A percentile compares a stretch with the other conserved stretches of the same genome.
Evolutionary conservation across 805 yeast species (phyloP).

Genomic region (Pichia rugopelliculosa): DNA sequence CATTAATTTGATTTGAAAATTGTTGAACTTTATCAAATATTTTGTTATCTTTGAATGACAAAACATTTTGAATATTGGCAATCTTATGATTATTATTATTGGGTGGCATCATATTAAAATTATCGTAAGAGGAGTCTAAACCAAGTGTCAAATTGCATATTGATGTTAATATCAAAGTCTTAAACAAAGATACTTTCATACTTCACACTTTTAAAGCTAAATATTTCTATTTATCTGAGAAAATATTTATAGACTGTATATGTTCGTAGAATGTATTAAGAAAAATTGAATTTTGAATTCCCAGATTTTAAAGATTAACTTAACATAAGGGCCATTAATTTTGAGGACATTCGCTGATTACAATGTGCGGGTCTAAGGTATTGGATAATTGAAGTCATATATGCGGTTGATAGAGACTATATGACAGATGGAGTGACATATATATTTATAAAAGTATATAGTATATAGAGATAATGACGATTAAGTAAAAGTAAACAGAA

Average conservation of each 20-base stretch:
- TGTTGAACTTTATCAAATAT: not conserved
- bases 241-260: too few relatives aligned
- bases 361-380: not conserved
- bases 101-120: not conserved
- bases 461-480: too few relatives aligned
- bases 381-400: too few relatives aligned
- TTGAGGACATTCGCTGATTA: not conserved
- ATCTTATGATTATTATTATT: too few relatives aligned
- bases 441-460: too few relatives aligned
- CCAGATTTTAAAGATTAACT: too few relatives aligned
- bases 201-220: too few relatives aligned
- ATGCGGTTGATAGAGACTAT: not conserved
- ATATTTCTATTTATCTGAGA: too few relatives aligned
- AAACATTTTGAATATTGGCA: not conserved
- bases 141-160: not conserved
- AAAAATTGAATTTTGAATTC: too few relatives aligned
- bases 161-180: not conserved
- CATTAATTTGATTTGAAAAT: not conserved
- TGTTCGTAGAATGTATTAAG: too few relatives aligned
- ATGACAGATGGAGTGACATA: not conserved
- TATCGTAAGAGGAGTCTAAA: not conserved
- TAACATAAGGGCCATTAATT: too few relatives aligned
- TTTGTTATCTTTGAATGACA: not conserved
- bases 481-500: too few relatives aligned
- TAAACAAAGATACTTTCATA: not conserved